Evolutionary conservation across 2,329 filamentous ascomycete genomes (phyloP).

Genomic region (Paramyrothecium roridum): DNA sequence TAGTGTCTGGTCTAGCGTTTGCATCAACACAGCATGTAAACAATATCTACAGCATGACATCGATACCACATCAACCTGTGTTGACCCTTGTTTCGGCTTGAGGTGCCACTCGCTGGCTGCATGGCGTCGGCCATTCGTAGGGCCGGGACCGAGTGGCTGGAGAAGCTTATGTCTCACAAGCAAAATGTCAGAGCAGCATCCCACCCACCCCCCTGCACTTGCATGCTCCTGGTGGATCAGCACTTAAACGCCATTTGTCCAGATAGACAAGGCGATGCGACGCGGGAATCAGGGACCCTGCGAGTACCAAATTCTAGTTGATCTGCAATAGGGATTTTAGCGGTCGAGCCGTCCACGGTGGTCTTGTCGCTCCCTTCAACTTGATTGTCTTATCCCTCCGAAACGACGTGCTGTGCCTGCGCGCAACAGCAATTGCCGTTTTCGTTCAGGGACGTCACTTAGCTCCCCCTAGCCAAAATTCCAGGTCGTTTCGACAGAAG

Average conservation of each 20-base stretch:
- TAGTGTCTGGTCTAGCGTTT: too few species aligned
- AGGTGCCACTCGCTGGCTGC: too few species aligned
- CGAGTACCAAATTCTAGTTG: neutral
- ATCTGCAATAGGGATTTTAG: too few species aligned
- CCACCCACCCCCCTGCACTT: neutral
- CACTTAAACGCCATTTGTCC: neutral
- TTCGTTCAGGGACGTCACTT: too few species aligned
- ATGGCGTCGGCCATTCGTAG: neutral
- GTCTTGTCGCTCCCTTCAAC: neutral
- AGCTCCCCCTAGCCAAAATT: too few species aligned
- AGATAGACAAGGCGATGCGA: neutral
- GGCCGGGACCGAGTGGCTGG: neutral
- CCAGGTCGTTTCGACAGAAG: too few species aligned
- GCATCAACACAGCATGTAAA: too few species aligned
- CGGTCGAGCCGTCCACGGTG: neutral
- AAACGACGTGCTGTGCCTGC: too few species aligned
- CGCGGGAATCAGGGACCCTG: neutral
- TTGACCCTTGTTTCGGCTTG: too few species aligned
- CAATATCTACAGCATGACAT: too few species aligned
- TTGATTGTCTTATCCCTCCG: neutral
- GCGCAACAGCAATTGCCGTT: too few species aligned
- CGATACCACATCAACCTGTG: too few species aligned
- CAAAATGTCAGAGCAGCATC: neutral
- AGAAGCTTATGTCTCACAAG: neutral
- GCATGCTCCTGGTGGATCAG: neutral